Base-by-base conservation (phyloP, 768 basidiomycete genomes). In the Panaeolus cyanescens region DNA sequence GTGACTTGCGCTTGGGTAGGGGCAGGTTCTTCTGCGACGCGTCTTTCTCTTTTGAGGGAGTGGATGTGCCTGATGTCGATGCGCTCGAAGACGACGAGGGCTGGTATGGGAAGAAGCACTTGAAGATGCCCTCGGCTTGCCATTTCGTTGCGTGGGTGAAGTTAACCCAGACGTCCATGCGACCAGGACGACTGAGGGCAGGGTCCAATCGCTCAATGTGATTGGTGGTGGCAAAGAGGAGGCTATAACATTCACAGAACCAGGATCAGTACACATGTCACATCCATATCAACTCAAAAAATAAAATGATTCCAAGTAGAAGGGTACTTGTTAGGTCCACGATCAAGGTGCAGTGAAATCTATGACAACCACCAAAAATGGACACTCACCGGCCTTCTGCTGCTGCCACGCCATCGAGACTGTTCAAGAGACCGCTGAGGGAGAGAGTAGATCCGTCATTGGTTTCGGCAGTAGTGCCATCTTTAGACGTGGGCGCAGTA, bases 61-160 rank as follows among this genome's bases (percentile, higher is more conserved):
- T 15, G n/a, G 25, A 59, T n/a, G 67, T 55, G 15, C 55, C 54
- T 6, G 67, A 45, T 30, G 64, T 50, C 59, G 74, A 59, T 66
- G 74, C 20, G n/a, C 66, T 20, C 20, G 63, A 62, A 36, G 71
- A 59, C 19, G 74, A 61, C 56, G 80, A 65, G 2, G 83, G 77
- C 64, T 80, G 86, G 74, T 74, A 88, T 3, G 93, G 92, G 88
- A 95, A 95, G 86, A 95, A 95, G 74, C 91, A 93, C 72, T 93
- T 93, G 86, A 93, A 95, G 71, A 95, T 92, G 56, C 91, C 92
- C 74, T 93, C 92, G 13, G 93, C 93, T 70, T 95, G 93, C 91
- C 91, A 94, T 73, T 92, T 94, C 7, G 91, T 93, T 5, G 93
- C 92, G 69, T 95, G 89, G 56, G 90, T 89, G 75, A 95, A 95